These are phyloP conservation scores for Oenanthe javanica DNA, from an alignment of 140 eudicot genomes.

Conservation along the genomic window DNA sequence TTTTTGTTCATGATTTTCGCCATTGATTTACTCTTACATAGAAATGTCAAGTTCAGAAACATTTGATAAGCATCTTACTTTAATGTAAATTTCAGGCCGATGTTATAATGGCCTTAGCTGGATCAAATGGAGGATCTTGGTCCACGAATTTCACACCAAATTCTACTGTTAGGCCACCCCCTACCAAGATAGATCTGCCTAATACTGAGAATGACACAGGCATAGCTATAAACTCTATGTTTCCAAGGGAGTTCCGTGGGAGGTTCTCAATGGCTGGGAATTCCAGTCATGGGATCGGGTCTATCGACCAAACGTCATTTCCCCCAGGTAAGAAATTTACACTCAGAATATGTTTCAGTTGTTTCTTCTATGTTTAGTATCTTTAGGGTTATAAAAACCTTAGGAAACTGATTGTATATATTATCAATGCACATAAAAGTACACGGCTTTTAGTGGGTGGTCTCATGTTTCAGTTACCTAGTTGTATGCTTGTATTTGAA, in stretches of 20 bases:
- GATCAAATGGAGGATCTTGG: constrained; percentile 99
- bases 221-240: constrained; percentile 19
- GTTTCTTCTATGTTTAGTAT: background rate
- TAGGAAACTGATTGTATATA: background rate
- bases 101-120: constrained; percentile 83
- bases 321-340: constrained; percentile 18
- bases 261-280: constrained; percentile 24
- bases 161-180: constrained; percentile 33
- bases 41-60: background rate
- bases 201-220: constrained; percentile 30
- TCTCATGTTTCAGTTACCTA: background rate
- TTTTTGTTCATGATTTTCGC: background rate
- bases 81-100: constrained; percentile 59
- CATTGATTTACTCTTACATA: background rate
- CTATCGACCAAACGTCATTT: constrained; percentile 28
- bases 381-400: background rate
- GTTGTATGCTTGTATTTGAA: background rate
- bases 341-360: background rate
- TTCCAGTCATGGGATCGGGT: constrained; percentile 30
- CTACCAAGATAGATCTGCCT: constrained; percentile 33
- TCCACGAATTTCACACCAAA: constrained; percentile 57
- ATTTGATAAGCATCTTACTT: constrained; percentile 4
- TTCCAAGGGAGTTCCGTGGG: constrained; percentile 27
- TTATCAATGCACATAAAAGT: background rate
- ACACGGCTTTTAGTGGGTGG: background rate